phyloP scores from a whole-genome alignment of 768 basidiomycete species.

The Saitozyma podzolica region DNA sequence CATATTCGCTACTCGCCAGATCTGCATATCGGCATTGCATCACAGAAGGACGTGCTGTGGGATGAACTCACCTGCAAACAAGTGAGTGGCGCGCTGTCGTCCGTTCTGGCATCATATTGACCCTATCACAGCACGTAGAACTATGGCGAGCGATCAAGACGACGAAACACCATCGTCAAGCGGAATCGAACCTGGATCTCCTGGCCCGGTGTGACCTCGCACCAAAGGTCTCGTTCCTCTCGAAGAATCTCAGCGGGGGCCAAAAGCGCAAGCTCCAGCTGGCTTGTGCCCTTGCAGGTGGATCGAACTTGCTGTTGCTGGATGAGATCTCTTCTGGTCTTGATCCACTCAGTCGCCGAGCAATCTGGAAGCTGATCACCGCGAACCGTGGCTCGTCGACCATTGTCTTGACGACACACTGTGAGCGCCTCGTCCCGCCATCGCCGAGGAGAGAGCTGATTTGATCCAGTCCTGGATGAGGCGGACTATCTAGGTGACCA shows the following conservation, averaged over 20 bases:
- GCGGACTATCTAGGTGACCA: constrained; percentile 75
- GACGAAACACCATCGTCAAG: constrained; percentile 28
- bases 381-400: constrained; percentile 66
- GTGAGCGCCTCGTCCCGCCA: constrained; percentile 46
- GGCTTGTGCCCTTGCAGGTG: constrained; percentile 75
- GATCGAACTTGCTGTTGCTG: constrained; percentile 51
- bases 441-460: neutral
- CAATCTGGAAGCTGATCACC: constrained; percentile 73
- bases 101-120: neutral
- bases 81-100: constrained; percentile 11
- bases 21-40: constrained; percentile 70
- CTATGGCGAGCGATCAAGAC: constrained; percentile 73
- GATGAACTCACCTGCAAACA: constrained; percentile 68
- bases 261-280: constrained; percentile 81
- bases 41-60: constrained; percentile 81
- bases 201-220: constrained; percentile 71
- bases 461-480: constrained; percentile 61
- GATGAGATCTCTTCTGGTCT: constrained; percentile 59
- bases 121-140: constrained; percentile 61
- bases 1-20: constrained; percentile 57
- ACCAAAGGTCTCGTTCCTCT: constrained; percentile 68
- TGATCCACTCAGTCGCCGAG: constrained; percentile 74
- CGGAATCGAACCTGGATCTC: constrained; percentile 66
- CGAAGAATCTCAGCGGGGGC: constrained; percentile 69
- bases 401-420: constrained; percentile 77